A percentile compares a stretch with the other conserved stretches of the same genome.
Evolutionary conservation across 2,329 filamentous ascomycete species (phyloP).

Genomic region (Xylaria polymorpha): DNA sequence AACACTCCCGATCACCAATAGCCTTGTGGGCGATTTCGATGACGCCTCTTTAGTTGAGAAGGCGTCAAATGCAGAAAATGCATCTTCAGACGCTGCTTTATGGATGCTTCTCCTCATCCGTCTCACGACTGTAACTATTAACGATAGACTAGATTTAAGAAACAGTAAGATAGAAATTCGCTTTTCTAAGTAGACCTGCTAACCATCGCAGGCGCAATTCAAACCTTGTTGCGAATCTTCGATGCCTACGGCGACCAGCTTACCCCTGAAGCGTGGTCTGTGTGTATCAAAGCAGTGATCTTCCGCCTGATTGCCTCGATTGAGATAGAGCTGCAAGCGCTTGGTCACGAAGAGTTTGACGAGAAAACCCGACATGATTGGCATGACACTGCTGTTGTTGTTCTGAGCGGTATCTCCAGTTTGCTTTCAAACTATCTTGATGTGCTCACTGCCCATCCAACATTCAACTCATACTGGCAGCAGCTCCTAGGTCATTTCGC

Average conservation of each 20-base stretch:
- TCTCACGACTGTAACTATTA: constrained; percentile 76
- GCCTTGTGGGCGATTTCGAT: constrained; percentile 64
- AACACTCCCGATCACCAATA: constrained; percentile 67
- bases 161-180: constrained; percentile 67
- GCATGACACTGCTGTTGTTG: constrained; percentile 79
- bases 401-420: constrained; percentile 77
- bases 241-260: constrained; percentile 89
- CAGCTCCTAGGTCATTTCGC: constrained; percentile 77
- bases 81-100: constrained; percentile 74
- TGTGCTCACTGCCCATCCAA: constrained; percentile 71
- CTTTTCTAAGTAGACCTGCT: constrained; percentile 48
- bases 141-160: constrained; percentile 78
- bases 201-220: constrained; percentile 73
- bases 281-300: constrained; percentile 83
- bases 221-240: constrained; percentile 90
- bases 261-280: constrained; percentile 80
- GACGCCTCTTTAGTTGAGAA: constrained; percentile 68
- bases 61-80: constrained; percentile 68
- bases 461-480: constrained; percentile 80
- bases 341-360: constrained; percentile 53
- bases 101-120: constrained; percentile 82
- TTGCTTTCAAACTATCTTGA: constrained; percentile 82
- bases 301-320: constrained; percentile 81
- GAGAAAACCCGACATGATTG: constrained; percentile 67
- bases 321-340: constrained; percentile 63